Conservation (phyloP, 1,284 basidiomycete species). For the Heterobasidion annosum region DNA sequence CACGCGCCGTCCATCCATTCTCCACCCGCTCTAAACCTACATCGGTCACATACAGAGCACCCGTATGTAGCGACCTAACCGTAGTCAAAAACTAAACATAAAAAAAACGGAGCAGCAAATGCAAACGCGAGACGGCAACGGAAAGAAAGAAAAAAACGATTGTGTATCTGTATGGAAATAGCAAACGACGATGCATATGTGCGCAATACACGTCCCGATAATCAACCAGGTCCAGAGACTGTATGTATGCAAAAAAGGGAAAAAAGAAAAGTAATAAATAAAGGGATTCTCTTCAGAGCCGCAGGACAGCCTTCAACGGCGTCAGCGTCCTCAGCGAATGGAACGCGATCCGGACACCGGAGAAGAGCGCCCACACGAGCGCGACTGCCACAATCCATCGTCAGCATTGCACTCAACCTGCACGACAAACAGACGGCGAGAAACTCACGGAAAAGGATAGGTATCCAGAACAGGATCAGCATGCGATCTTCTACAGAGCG, state of each 20-base stretch:
- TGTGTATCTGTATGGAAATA: no score
- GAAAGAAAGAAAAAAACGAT: no score
- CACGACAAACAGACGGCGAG: not conserved
- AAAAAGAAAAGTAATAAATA: not conserved
- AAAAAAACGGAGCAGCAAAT: no score
- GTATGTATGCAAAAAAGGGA: not conserved
- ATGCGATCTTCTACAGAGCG: constrained; percentile 72
- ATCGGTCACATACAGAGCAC: no score
- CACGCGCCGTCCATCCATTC: not conserved
- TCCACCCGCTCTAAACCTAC: no score
- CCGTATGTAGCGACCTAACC: no score
- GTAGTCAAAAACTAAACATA: no score
- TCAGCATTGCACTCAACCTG: constrained; percentile 6
- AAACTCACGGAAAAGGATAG: constrained; percentile 71
- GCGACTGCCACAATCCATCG: constrained; percentile 37
- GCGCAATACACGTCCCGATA: no score
- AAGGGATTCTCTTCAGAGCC: constrained; percentile 16
- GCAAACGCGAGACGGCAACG: no score
- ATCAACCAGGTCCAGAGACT: no score
- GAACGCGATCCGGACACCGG: constrained; percentile 46
- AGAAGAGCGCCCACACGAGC: constrained; percentile 56
- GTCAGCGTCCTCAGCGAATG: constrained; percentile 43
- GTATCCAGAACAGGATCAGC: constrained; percentile 92
- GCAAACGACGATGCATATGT: no score
- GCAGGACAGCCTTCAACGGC: constrained; percentile 35